A percentile compares a stretch with the other conserved stretches of the same genome.
phyloP scores from a whole-genome alignment of 768 basidiomycete species.

The Steccherinum ochraceum region DNA sequence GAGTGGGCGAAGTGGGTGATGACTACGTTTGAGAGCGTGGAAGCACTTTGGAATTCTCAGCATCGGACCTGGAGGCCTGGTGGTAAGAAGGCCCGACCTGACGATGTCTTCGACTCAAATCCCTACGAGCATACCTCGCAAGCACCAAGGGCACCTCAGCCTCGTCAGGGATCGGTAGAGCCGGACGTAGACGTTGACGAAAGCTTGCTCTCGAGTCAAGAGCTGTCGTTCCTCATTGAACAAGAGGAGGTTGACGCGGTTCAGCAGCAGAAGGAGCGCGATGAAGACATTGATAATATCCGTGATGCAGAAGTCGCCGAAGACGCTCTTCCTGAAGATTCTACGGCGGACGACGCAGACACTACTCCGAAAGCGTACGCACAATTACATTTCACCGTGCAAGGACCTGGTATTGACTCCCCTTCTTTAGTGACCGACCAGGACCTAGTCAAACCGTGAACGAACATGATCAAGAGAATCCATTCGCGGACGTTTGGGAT shows the following conservation, averaged over 20 bases:
- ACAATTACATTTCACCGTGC: neutral
- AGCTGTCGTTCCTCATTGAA: slow-evolving; percentile 34
- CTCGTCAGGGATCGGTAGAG: neutral
- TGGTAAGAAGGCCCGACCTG: slow-evolving; percentile 4
- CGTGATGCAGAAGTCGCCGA: slow-evolving; percentile 29
- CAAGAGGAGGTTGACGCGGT: slow-evolving; percentile 22
- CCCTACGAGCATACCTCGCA: slow-evolving; percentile 14
- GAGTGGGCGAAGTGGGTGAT: slow-evolving; percentile 73
- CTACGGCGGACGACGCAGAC: neutral
- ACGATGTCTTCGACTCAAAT: slow-evolving; percentile 10
- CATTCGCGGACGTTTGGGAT: too few species aligned
- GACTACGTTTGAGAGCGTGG: slow-evolving; percentile 87
- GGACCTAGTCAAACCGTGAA: too few species aligned
- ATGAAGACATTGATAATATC: slow-evolving; percentile 23
- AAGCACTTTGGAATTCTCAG: slow-evolving; percentile 73
- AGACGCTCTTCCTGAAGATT: slow-evolving; percentile 21
- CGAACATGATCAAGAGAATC: too few species aligned
- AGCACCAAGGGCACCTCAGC: neutral
- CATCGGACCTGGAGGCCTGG: slow-evolving; percentile 54
- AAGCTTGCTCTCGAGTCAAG: slow-evolving; percentile 42
- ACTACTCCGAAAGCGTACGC: neutral
- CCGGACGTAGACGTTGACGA: slow-evolving; percentile 46
- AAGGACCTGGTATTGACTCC: too few species aligned
- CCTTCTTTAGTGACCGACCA: too few species aligned
- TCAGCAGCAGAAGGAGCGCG: slow-evolving; percentile 15